A percentile compares a stretch with the other conserved stretches of the same genome.
These are phyloP conservation scores for Rhizophagus clarus DNA, from an alignment of 192 early-diverging fungal species.

Conservation along the genomic window DNA sequence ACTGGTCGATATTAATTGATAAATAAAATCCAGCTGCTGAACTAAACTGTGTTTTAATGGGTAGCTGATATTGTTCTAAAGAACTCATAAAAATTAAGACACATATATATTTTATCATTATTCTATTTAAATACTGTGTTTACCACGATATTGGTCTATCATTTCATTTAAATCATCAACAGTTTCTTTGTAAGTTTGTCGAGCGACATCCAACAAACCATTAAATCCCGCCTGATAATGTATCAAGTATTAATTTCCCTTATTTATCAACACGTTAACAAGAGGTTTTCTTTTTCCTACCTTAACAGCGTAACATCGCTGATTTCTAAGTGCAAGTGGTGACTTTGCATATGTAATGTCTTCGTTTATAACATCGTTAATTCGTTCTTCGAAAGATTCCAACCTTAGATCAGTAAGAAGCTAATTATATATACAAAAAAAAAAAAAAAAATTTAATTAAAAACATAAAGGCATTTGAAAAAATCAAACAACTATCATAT, in stretches of 20 bases:
- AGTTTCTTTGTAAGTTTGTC: conserved; percentile 78
- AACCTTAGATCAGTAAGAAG: conserved; percentile 45
- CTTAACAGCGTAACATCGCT: conserved; percentile 87
- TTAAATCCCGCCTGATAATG: conserved; percentile 68
- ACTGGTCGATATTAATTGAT: conserved; percentile 43
- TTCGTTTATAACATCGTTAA: conserved; percentile 71
- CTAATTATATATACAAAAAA: conserved; percentile 8
- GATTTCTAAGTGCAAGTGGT: conserved; percentile 75
- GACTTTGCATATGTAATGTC: conserved; percentile 71
- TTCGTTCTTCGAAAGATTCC: conserved; percentile 44
- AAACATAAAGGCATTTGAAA: neutral
- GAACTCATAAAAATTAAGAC: conserved; percentile 36
- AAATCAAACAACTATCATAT: neutral
- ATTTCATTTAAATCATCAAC: conserved; percentile 72
- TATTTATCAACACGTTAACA: too few relatives aligned
- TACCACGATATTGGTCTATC: conserved; percentile 50
- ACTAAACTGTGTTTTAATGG: conserved; percentile 70
- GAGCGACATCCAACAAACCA: conserved; percentile 83
- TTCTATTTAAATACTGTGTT: conserved; percentile 46
- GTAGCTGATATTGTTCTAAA: conserved; percentile 56
- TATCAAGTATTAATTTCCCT: neutral
- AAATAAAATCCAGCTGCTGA: conserved; percentile 65
- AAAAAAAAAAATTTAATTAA: conserved; percentile 7
- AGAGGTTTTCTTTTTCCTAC: conserved; percentile 23
- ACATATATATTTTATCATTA: conserved; percentile 43